Conservation (phyloP, 306 rosid species). For the Vachellia pachyceras region DNA sequence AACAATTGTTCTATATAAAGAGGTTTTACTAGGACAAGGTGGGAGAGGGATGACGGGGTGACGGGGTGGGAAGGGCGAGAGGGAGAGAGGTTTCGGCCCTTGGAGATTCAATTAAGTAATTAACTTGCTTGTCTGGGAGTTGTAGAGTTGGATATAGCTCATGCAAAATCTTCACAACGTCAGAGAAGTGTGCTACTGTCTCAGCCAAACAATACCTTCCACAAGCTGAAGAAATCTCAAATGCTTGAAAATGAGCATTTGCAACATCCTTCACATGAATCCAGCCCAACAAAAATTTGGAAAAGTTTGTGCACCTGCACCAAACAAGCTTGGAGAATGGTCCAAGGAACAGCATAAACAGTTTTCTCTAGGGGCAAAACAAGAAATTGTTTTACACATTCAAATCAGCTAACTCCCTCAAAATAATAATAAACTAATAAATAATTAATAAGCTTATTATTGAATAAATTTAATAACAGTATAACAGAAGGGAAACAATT, state of each 20-base stretch:
- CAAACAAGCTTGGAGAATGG: slow-evolving; percentile 24
- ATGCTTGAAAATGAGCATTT: slow-evolving; percentile 18
- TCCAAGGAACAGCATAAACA: not conserved
- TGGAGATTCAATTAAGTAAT: not conserved
- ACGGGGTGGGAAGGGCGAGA: no score
- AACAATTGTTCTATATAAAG: no score
- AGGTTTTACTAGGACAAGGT: no score
- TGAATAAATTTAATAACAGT: not conserved
- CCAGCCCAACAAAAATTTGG: slow-evolving; percentile 39
- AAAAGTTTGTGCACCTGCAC: slow-evolving; percentile 65
- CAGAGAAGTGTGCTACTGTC: not conserved
- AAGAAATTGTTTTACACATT: not conserved
- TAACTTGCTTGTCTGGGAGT: slow-evolving; percentile 65
- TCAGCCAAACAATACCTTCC: slow-evolving; percentile 18
- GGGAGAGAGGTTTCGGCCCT: slow-evolving; percentile 2
- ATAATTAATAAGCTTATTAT: not conserved
- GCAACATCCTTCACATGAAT: slow-evolving; percentile 13
- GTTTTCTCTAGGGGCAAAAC: not conserved
- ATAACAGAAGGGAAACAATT: not conserved
- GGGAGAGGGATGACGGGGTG: no score
- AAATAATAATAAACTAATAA: no score
- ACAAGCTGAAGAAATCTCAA: slow-evolving; percentile 13
- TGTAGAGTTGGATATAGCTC: slow-evolving; percentile 59
- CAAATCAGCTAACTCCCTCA: not conserved
- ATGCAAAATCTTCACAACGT: slow-evolving; percentile 7